Evolutionary conservation across 2,329 filamentous ascomycete species (phyloP), one percentile per base, ranked within the genome.

Genomic region (Raffaelea ambrosiae): DNA sequence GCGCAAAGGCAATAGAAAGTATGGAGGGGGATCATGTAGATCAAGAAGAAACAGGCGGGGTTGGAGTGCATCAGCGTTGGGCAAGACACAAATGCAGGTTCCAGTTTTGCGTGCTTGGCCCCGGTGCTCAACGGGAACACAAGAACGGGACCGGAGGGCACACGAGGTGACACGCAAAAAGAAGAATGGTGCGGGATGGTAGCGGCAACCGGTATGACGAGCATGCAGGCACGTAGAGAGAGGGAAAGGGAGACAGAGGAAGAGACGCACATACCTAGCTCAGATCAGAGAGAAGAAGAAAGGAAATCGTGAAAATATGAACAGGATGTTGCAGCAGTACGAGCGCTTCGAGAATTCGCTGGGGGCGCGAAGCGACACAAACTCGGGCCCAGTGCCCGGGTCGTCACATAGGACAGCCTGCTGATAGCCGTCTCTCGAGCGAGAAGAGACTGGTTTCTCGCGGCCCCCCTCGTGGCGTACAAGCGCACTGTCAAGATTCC

Each of bases 321-420:
- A 13, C 7, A 29, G 26, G 26, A 29, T n/a, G 26, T 7, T 7
- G 13, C 26, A 29, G 26, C 26, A 29, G 13, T 29, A 13, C 26
- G 26, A 29, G 26, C 7, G 26, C 26, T 29, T 29, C 26, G 26
- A 29, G 26, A 29, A 7, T 29, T 13, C 13, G 26, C 45, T 29
- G 41, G 33, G 29, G 33, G n/a, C 41, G 48, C 50, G 54, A 65
- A 61, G 59, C 59, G 63, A 62, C 57, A 65, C 55, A 55, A 48
- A 50, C 54, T 58, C 55, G 57, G 56, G 56, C 44, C 48, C 43
- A 47, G 43, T 40, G n/a, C 57, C 59, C 60, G 54, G 55, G 63
- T 61, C 64, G 64, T 68, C 57, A 63, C 63, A 65, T 63, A 58
- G 59, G 61, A 60, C 57, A 54, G 54, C 52, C 51, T 59, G 46